Percentiles rank a stretch among this genome's conserved stretches.
phyloP scores from a whole-genome alignment of 2,329 filamentous ascomycete genomes.

The Neobulgaria alba region DNA sequence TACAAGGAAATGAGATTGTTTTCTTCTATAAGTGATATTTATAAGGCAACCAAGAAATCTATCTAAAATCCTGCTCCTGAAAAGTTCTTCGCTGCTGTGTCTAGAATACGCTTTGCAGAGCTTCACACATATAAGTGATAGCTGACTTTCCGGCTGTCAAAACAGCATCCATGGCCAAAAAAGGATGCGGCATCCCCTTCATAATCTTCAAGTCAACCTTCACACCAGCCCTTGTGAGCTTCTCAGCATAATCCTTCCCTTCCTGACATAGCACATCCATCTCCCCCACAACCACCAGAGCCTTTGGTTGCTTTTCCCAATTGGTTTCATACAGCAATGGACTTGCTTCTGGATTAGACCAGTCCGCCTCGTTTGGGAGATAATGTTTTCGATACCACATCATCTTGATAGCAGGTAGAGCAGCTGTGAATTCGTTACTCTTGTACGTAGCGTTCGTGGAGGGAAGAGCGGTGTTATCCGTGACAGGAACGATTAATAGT shows the following conservation, averaged over 20 bases:
- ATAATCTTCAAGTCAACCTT: conserved; percentile 40
- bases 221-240: conserved; percentile 38
- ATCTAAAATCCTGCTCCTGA: no score
- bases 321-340: conserved; percentile 41
- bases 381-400: conserved; percentile 52
- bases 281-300: conserved; percentile 45
- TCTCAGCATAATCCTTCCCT: conserved; percentile 42
- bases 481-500: conserved; percentile 48
- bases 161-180: conserved; percentile 48
- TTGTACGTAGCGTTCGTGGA: conserved; percentile 39
- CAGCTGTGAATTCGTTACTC: conserved; percentile 41
- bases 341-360: conserved; percentile 43
- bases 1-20: no score
- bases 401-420: conserved; percentile 49
- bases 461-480: conserved; percentile 45
- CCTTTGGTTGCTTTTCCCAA: conserved; percentile 41
- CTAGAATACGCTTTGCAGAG: conserved; percentile 19
- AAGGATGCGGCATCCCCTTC: conserved; percentile 49
- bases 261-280: conserved; percentile 48
- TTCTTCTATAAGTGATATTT: no score
- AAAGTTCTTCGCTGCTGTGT: no score
- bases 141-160: conserved; percentile 42
- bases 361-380: conserved; percentile 38
- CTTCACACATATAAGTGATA: conserved; percentile 33
- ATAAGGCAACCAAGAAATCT: no score